phyloP scores from a whole-genome alignment of 495 filamentous ascomycete species.

The Baudoinia panamericana region DNA sequence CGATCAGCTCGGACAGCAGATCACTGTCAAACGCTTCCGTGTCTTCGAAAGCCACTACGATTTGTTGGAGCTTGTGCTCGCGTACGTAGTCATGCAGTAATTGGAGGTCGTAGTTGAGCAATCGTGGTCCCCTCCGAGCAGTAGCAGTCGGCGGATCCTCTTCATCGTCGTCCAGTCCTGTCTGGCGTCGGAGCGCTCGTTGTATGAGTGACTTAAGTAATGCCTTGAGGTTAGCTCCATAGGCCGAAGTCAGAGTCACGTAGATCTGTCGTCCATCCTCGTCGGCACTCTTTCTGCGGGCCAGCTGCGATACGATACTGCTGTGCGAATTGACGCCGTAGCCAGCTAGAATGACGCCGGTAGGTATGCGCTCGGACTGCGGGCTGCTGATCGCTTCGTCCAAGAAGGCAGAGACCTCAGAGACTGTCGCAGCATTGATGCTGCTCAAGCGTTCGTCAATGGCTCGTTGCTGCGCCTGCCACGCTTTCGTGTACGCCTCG shows the following conservation, averaged over 20 bases:
- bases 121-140: slow-evolving; percentile 45
- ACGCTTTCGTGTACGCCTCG: slow-evolving; percentile 49
- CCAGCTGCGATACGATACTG: slow-evolving; percentile 57
- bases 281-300: slow-evolving; percentile 37
- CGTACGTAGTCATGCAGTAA: slow-evolving; percentile 56
- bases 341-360: slow-evolving; percentile 69
- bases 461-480: slow-evolving; percentile 51
- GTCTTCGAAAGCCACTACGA: slow-evolving; percentile 73
- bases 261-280: slow-evolving; percentile 35
- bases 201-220: slow-evolving; percentile 72
- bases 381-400: slow-evolving; percentile 27
- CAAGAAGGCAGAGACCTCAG: slow-evolving; percentile 55
- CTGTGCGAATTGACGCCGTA: slow-evolving; percentile 74
- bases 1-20: slow-evolving; percentile 66
- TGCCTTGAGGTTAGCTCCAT: slow-evolving; percentile 71
- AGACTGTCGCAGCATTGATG: slow-evolving; percentile 46
- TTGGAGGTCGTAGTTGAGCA: slow-evolving; percentile 84
- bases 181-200: slow-evolving; percentile 48
- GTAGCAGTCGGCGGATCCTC: slow-evolving; percentile 38
- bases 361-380: slow-evolving; percentile 41
- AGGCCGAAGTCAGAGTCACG: slow-evolving; percentile 62
- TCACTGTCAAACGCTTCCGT: slow-evolving; percentile 80
- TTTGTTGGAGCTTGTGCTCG: slow-evolving; percentile 40
- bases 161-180: slow-evolving; percentile 33
- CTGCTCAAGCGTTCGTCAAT: slow-evolving; percentile 64